Base-by-base conservation (phyloP, 108 stramenopile genomes). In the Skeletonema grethae region DNA sequence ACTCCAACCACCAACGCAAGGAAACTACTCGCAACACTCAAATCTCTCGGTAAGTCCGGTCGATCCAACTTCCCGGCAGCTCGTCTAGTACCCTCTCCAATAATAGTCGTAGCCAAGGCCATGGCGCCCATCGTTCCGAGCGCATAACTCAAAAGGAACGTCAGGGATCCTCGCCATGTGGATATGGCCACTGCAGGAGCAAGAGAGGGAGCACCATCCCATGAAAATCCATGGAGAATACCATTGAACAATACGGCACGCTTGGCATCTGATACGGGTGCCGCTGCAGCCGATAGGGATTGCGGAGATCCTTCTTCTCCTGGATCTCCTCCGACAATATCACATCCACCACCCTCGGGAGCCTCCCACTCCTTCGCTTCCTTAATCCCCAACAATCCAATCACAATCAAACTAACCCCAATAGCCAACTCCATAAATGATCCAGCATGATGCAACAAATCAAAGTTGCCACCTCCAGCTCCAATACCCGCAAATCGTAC, bases 141-240 rank as follows among this genome's bases (percentile, higher is more conserved):
- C 7, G 95, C 94, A 70, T 98, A 98, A n/a, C 93, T 84, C 16
- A 95, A 68, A 20, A 98, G 82, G 69, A 97, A 98, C 22, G 88
- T 82, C 2, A 97, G 48, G 34, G 89, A 95, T 16, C 95, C 89
- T 15, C 77, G 69, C 94, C 94, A 97, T 12, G 93, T 88, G 8
- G 92, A 86, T 28, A 97, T 88, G 45, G 97, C 98, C 22, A 98
- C 63, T 1, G 97, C 93, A 1, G 96, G 96, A 2, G 98, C 98
- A 71, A 98, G 64, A 12, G 89, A 93, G 10, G 98, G 98, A 0
- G 96, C 95, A 16, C 98, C 98, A 71, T 98, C 98, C 97, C 96
- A 97, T 10, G 89, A 91, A 69, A 98, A 97, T 11, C 98, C 98
- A 68, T 97, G 97, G 53, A 98, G 74, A 11, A 97, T 65, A 10